A percentile compares a stretch with the other conserved stretches of the same genome.
phyloP scores from a whole-genome alignment of 169 alveolate genomes.

The Cryptosporidium meleagridis region DNA sequence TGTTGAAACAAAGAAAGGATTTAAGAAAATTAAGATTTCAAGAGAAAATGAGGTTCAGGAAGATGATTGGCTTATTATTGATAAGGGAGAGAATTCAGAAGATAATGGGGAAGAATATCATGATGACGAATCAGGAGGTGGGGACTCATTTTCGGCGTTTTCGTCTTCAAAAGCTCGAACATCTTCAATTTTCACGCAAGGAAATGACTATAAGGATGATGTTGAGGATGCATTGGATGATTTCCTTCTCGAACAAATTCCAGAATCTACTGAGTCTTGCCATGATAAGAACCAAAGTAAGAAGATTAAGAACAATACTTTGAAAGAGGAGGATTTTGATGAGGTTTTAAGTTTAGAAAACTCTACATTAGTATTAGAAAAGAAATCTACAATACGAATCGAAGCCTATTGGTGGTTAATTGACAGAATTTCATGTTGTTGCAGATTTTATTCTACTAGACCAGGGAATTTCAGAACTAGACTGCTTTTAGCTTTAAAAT shows the following conservation, averaged over 20 bases:
- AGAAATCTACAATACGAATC: not conserved
- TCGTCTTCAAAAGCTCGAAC: not conserved
- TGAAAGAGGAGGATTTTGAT: not conserved
- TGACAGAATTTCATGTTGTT: slow-evolving; percentile 26
- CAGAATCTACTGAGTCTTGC: not conserved
- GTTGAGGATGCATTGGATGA: slow-evolving; percentile 32
- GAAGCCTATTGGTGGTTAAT: slow-evolving; percentile 55
- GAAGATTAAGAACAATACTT: too few species aligned
- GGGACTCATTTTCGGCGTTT: not conserved
- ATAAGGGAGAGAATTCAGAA: slow-evolving; percentile 3
- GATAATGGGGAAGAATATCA: not conserved
- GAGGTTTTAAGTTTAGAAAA: not conserved
- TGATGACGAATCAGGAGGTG: not conserved
- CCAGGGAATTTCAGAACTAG: slow-evolving; percentile 42
- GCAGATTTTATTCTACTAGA: slow-evolving; percentile 39
- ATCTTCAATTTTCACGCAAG: not conserved
- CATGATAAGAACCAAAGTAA: not conserved
- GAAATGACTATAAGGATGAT: slow-evolving; percentile 11
- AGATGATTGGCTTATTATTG: slow-evolving; percentile 40
- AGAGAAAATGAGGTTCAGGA: slow-evolving; percentile 57
- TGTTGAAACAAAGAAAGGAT: not conserved
- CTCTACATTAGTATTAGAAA: not conserved
- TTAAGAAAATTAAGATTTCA: slow-evolving; percentile 40
- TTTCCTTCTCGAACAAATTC: not conserved
- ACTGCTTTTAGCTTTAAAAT: slow-evolving; percentile 3